Evolutionary conservation across 202 grass and related monocot genomes (phyloP).

Genomic region (Carex arenaria): DNA sequence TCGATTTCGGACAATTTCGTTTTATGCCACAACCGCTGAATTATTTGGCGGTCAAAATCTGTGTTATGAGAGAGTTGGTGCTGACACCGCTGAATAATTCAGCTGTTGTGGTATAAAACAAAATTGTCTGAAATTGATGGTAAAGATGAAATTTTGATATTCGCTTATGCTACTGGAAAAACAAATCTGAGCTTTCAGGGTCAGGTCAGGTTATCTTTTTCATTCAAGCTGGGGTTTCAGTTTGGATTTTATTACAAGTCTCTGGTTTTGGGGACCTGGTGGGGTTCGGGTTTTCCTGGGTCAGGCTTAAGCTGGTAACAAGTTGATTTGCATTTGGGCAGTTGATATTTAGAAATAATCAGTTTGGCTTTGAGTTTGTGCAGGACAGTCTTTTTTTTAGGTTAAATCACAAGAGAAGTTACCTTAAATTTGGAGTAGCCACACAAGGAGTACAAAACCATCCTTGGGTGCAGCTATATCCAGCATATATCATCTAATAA

Average conservation of each 20-base stretch:
- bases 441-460: slow-evolving; percentile 97
- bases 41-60: no score
- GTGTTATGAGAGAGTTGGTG: no score
- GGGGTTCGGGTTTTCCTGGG: background rate
- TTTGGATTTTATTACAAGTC: background rate
- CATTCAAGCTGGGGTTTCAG: background rate
- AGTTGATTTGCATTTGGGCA: background rate
- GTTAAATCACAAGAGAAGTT: background rate
- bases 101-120: no score
- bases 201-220: background rate
- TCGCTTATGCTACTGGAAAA: no score
- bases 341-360: background rate
- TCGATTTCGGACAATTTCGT: no score
- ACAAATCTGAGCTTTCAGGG: background rate
- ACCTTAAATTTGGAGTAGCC: slow-evolving; percentile 73
- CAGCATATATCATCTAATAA: slow-evolving; percentile 86
- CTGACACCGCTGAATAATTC: no score
- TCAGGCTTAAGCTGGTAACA: background rate
- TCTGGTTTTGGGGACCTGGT: background rate
- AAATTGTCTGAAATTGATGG: no score
- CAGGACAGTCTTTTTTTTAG: background rate
- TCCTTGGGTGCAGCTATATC: slow-evolving; percentile 88
- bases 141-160: no score
- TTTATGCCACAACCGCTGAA: no score
- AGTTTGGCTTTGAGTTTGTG: background rate